phyloP scores from a whole-genome alignment of 345 rosid species.

The Pelargonium nanum region DNA sequence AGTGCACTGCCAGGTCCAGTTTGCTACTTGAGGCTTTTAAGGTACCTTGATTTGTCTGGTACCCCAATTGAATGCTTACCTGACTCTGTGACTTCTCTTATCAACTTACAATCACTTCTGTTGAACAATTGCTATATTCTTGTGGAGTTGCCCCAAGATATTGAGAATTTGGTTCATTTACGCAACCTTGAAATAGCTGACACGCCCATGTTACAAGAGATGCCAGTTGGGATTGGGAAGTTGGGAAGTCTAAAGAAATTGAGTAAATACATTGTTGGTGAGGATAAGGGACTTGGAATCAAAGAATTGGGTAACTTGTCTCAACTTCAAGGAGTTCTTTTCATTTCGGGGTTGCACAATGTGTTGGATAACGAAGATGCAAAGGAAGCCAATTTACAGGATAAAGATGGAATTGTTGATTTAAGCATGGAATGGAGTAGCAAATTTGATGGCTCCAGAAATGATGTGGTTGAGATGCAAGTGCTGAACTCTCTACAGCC shows the following conservation, averaged over 20 bases:
- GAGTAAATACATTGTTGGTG: background rate
- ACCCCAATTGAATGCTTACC: conserved; percentile 8
- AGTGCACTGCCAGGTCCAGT: conserved; percentile 10
- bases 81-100: conserved; percentile 10
- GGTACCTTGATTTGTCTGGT: conserved; percentile 12
- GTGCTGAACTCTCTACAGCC: conserved; percentile 38
- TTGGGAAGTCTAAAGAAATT: background rate
- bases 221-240: background rate
- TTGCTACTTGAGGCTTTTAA: conserved; percentile 7
- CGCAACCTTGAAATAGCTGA: conserved; percentile 19
- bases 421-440: conserved; percentile 24
- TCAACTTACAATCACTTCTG: conserved; percentile 19
- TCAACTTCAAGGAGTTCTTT: background rate
- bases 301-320: background rate
- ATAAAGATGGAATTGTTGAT: conserved; percentile 20
- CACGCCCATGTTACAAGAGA: background rate
- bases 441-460: background rate
- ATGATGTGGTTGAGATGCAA: conserved; percentile 10
- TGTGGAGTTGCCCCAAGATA: conserved; percentile 9
- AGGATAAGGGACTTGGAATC: conserved; percentile 15
- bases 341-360: background rate
- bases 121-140: conserved; percentile 12
- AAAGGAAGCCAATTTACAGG: conserved; percentile 4
- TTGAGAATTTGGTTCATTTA: conserved; percentile 13
- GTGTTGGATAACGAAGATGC: background rate